Percentiles rank a stretch among this genome's conserved stretches.
phyloP scores from a whole-genome alignment of 1,139 yeast species.

The Sugiyamaella paludigena region DNA sequence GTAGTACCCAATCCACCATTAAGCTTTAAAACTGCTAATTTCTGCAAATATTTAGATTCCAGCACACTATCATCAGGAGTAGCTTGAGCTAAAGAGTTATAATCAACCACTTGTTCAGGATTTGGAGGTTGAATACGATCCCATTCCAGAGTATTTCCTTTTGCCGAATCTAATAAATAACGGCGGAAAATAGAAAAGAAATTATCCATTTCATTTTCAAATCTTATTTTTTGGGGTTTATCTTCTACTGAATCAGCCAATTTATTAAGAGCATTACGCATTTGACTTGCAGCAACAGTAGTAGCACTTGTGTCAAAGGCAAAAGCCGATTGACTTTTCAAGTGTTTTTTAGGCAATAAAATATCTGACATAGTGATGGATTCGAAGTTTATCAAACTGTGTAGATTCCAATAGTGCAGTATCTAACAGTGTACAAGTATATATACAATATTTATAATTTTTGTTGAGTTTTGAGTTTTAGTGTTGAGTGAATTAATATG shows the following conservation, averaged over 20 bases:
- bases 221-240: constrained; percentile 54
- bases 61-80: constrained; percentile 30
- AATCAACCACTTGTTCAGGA: constrained; percentile 84
- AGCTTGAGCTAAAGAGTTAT: constrained; percentile 45
- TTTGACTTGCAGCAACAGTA: constrained; percentile 94
- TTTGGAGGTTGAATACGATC: constrained; percentile 90
- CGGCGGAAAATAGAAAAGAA: constrained; percentile 93
- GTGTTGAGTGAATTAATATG: no score
- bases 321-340: constrained; percentile 13
- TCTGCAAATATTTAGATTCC: constrained; percentile 55
- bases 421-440: no score
- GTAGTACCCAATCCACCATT: constrained; percentile 99
- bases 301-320: constrained; percentile 96
- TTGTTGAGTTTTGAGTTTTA: no score
- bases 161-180: constrained; percentile 83
- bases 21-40: constrained; percentile 90
- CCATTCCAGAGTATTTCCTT: constrained; percentile 86
- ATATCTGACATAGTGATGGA: constrained; percentile 1
- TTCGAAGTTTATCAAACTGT: no score
- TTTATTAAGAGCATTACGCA: constrained; percentile 93
- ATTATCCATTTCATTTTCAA: constrained; percentile 92
- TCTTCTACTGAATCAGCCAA: constrained; percentile 75
- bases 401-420: no score
- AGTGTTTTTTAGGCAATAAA: constrained; percentile 19
- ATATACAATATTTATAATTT: no score